Conservation (phyloP, 2,329 filamentous ascomycete genomes). For the Fusarium abutilonis region DNA sequence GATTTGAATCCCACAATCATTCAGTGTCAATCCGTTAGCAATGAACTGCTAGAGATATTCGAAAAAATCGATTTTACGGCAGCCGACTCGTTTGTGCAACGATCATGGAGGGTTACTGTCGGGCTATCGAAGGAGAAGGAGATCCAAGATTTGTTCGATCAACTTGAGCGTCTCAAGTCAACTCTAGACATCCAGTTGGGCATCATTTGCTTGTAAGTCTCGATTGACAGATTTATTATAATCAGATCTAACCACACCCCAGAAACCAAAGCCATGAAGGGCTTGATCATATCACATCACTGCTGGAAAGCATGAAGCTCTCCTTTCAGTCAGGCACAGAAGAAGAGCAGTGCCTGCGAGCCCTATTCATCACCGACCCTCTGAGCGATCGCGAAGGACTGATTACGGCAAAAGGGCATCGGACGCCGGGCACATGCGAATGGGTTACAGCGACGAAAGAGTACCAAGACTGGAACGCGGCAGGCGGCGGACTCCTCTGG, state of each 20-base stretch:
- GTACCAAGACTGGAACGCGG: not conserved
- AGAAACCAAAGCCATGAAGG: slow-evolving; percentile 2
- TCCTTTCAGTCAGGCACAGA: slow-evolving; percentile 4
- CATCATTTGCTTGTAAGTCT: slow-evolving; percentile 10
- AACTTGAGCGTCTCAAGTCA: slow-evolving; percentile 12
- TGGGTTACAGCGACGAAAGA: slow-evolving; percentile 11
- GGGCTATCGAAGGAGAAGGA: not conserved
- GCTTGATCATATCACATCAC: not conserved
- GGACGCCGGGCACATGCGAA: slow-evolving; percentile 16
- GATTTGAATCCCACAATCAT: not conserved
- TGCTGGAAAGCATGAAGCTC: not conserved
- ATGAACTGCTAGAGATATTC: not conserved
- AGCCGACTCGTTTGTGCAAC: not conserved
- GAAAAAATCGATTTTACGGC: slow-evolving; percentile 2
- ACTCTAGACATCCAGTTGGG: not conserved
- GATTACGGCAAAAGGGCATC: not conserved
- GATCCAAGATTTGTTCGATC: not conserved
- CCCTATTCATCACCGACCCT: slow-evolving; percentile 17
- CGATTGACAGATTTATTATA: not conserved
- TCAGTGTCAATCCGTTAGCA: not conserved
- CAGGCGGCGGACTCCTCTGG: slow-evolving; percentile 2
- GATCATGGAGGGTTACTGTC: slow-evolving; percentile 6
- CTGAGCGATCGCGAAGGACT: slow-evolving; percentile 8
- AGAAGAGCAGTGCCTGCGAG: slow-evolving; percentile 5
- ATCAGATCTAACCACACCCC: not conserved